Percentiles rank a stretch among this genome's conserved stretches.
phyloP scores from a whole-genome alignment of 163 green algal genomes.

The Scenedesmus sp. region DNA sequence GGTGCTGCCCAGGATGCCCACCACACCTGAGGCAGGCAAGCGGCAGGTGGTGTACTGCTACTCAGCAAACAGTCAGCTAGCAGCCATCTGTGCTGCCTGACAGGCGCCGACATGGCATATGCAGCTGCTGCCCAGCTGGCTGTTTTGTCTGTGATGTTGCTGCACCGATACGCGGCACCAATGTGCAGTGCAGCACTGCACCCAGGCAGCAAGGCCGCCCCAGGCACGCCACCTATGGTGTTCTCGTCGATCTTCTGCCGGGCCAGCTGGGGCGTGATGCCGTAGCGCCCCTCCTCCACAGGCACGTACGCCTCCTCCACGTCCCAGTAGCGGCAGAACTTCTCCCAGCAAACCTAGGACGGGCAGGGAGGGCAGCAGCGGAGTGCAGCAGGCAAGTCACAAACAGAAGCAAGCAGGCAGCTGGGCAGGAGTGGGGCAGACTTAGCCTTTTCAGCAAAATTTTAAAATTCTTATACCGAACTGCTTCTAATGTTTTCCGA shows the following conservation, averaged over 20 bases:
- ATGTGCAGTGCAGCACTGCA: neutral
- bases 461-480: too few relatives aligned
- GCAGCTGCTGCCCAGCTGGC: too few relatives aligned
- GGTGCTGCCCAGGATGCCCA: conserved; percentile 65
- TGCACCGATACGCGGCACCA: neutral
- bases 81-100: too few relatives aligned
- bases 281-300: conserved; percentile 69
- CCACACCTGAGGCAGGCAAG: neutral
- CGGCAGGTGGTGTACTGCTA: neutral
- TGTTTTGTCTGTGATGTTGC: too few relatives aligned
- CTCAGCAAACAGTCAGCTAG: neutral
- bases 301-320: conserved; percentile 76
- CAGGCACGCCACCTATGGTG: conserved; percentile 74
- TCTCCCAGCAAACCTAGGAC: conserved; percentile 79
- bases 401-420: neutral
- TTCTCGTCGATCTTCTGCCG: conserved; percentile 78
- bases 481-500: too few relatives aligned
- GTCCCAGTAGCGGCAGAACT: conserved; percentile 82
- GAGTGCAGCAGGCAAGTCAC: neutral
- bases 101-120: too few relatives aligned
- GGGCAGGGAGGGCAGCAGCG: neutral
- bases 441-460: too few relatives aligned
- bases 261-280: conserved; percentile 60
- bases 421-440: too few relatives aligned
- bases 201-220: neutral